Evolutionary conservation across 495 filamentous ascomycete species (phyloP), one percentile per base, ranked within the genome.

Genomic region (Letharia columbiana): DNA sequence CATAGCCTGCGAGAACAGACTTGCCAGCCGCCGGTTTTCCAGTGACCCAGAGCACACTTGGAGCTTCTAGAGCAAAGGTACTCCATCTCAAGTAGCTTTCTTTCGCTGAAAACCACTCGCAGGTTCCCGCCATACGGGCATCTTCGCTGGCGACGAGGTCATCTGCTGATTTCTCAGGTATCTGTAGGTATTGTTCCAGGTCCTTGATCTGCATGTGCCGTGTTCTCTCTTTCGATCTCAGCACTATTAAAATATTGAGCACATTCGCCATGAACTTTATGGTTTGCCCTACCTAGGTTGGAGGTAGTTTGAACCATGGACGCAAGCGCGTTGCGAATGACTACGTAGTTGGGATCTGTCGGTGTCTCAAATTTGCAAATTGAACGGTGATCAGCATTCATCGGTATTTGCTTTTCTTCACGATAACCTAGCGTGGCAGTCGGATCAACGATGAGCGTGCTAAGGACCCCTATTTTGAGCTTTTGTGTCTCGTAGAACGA

Each of bases 361-460:
- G 71, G 73, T 35, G 69, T 71, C 9, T 72, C 66, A 56, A 74
- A 83, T 68, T 83, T 83, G 74, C 79, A 82, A 44, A 83, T 73
- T 1, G 68, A 69, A 45, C 75, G 74, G 64, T 83, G 80, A 61
- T 81, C 73, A 4, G 80, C 79, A 68, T 80, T 67, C 3, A 83
- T 54, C 0, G 73, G 68, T 15, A 65, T 68, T 0, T 70, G 68
- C 10, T 71, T 71, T 69, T 83, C 80, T 23, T 72, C 73, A 11
- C 71, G 71, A 63, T 79, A 81, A 13, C 78, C 78, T 23, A 81
- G 71, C 15, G 74, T 66, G 4, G 81, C 75, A 81, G 8, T 79
- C 74, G 37, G 76, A 8, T 80, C 77, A 37, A 82, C 67, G 37
- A 82, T 70, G 56, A 76, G 52, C 20, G 62, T 61, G n/a, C 42